Evolutionary conservation across 306 rosid genomes (phyloP), one percentile per base, ranked within the genome.

Genomic region (Malus sylvestris): DNA sequence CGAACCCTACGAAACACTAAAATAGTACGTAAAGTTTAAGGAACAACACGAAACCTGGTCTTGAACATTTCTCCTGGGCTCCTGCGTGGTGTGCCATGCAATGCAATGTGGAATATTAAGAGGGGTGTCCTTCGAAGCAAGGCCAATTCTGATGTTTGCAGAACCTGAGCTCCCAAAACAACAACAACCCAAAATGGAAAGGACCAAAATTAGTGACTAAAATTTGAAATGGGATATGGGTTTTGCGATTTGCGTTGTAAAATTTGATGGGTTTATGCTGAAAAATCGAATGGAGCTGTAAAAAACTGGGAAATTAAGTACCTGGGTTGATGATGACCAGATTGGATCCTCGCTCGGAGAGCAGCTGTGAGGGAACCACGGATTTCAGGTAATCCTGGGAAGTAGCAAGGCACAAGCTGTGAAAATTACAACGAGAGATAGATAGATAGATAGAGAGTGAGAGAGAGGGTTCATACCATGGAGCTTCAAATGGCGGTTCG

Each of bases 291-390:
- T 15, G 18, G 45, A 44, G 60, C 1, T 68, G 20, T 44, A 8
- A 6, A 46, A 25, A 68, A 14, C 13, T 23, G 23, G 13, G 57
- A 23, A 15, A 44, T 14, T 22, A 45, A 14, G 13, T 83, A 90
- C 99, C 99, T 67, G 97, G 97, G 86, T 90, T 95, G 80, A 89
- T 88, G 40, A 95, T 93, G 84, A 95, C 92, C 23, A 95, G 77
- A 83, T 95, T 92, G 82, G 97, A 92, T 61, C 99, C 97, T 83
- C 97, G 87, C 75, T 95, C 97, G 63, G 91, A 75, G 76, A 92
- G 77, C 3, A 95, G 83, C 74, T 92, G 97, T 9, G 99, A 92
- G 83, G 99, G 99, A 22, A 89, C 93, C 44, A 89, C 97, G 51
- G 99, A 77, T 83, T 92, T 95, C 27, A 95, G 88, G 90, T 92